A percentile compares a stretch with the other conserved stretches of the same genome.
Conservation (phyloP, 176 grass and related monocot genomes). For the Carex kokanica region DNA sequence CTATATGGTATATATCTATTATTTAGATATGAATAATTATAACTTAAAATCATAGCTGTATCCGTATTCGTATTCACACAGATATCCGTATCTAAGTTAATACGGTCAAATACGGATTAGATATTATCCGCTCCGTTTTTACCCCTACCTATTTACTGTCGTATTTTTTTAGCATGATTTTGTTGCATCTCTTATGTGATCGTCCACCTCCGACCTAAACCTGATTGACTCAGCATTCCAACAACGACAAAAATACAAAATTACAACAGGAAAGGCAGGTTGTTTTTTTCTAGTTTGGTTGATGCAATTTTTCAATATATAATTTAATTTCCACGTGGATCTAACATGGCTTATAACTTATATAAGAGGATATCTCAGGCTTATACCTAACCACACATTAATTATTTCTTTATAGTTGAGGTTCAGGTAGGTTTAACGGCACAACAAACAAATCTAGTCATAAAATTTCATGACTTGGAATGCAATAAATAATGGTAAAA, state of each 20-base stretch:
- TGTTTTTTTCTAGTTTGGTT: neutral
- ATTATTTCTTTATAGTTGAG: constrained; percentile 1
- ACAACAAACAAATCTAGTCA: constrained; percentile 4
- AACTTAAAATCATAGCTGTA: too few relatives aligned
- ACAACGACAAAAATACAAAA: neutral
- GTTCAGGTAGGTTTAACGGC: neutral
- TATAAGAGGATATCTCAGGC: neutral
- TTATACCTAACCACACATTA: neutral
- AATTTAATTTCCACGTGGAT: neutral
- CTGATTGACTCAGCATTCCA: neutral
- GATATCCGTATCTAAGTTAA: too few relatives aligned
- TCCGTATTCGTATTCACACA: too few relatives aligned
- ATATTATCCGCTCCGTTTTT: too few relatives aligned
- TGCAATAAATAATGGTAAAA: neutral
- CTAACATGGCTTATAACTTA: neutral
- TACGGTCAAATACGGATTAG: too few relatives aligned
- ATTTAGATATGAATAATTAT: too few relatives aligned
- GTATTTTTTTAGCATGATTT: neutral
- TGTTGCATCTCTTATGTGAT: neutral
- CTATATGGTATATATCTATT: too few relatives aligned
- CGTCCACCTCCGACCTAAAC: neutral
- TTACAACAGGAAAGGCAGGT: neutral
- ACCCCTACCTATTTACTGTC: too few relatives aligned
- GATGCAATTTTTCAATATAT: neutral
- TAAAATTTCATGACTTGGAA: neutral